These are phyloP conservation scores for Diaporthe sp. DNA, from an alignment of 2,329 filamentous ascomycete species.

Conservation along the genomic window DNA sequence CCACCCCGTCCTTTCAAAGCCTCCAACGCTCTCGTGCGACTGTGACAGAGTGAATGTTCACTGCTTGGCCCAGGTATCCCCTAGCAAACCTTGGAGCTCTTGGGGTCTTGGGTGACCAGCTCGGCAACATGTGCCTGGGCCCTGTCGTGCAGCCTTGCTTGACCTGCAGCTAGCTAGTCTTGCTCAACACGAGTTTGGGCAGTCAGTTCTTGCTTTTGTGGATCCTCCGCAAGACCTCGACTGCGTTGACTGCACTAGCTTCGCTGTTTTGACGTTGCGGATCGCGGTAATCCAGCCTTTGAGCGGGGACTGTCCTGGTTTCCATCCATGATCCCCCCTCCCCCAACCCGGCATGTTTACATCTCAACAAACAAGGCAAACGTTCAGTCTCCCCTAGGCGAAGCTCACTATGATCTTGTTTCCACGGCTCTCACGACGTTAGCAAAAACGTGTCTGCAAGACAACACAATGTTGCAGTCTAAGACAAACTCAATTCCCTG, in stretches of 20 bases:
- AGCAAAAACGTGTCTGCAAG: not conserved
- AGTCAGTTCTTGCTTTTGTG: constrained; percentile 23
- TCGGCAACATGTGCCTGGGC: constrained; percentile 19
- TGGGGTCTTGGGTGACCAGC: not conserved
- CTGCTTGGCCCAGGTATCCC: not conserved
- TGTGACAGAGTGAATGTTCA: not conserved
- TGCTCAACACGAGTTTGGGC: constrained; percentile 33
- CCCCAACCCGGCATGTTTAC: not conserved
- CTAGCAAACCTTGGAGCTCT: not conserved
- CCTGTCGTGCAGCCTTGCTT: constrained; percentile 28
- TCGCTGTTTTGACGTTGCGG: constrained; percentile 11
- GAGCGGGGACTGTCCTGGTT: not conserved
- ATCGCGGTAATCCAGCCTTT: not conserved
- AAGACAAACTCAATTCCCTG: constrained; percentile 1
- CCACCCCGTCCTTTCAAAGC: not conserved
- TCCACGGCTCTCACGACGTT: not conserved
- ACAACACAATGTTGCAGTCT: not conserved
- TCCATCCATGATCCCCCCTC: constrained; percentile 5
- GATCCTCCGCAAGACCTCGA: constrained; percentile 2
- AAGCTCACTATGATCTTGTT: not conserved
- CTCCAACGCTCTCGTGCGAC: constrained; percentile 16
- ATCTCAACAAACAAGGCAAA: not conserved
- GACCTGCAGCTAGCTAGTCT: constrained; percentile 32
- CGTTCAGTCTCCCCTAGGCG: not conserved
- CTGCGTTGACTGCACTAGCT: constrained; percentile 5